Percentiles rank a stretch among this genome's conserved stretches.
These are phyloP conservation scores for Candida anutae DNA, from an alignment of 1,139 yeast species.

Conservation along the genomic window DNA sequence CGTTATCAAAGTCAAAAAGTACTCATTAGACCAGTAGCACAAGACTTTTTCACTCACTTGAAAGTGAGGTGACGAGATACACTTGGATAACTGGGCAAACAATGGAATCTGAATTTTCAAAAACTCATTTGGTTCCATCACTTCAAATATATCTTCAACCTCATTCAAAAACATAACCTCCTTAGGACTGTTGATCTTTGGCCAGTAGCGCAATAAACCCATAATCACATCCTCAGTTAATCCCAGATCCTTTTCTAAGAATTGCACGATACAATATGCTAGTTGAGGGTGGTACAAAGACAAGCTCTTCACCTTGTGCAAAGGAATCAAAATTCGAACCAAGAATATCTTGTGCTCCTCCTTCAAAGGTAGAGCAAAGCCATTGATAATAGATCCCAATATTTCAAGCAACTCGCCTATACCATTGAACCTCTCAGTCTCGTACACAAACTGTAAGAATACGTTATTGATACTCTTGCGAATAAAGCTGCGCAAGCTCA, in stretches of 20 bases:
- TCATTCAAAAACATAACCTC: conserved; percentile 95
- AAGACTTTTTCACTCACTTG: conserved; percentile 95
- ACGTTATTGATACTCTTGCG: conserved; percentile 89
- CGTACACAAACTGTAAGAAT: conserved; percentile 87
- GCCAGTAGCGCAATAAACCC: conserved; percentile 95
- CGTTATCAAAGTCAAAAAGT: conserved; percentile 80
- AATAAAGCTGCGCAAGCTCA: conserved; percentile 83
- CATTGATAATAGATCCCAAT: conserved; percentile 92
- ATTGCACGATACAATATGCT: conserved; percentile 95
- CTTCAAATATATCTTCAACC: conserved; percentile 93
- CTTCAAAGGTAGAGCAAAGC: conserved; percentile 93
- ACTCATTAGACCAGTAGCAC: conserved; percentile 92
- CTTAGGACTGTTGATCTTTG: conserved; percentile 89
- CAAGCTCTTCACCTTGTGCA: conserved; percentile 85
- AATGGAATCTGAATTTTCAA: conserved; percentile 87
- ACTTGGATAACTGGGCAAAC: conserved; percentile 88
- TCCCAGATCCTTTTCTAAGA: conserved; percentile 85
- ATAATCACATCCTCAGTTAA: conserved; percentile 91
- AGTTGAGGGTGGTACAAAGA: conserved; percentile 92
- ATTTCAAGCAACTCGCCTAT: conserved; percentile 92
- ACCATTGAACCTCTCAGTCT: conserved; percentile 93
- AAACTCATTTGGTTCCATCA: conserved; percentile 90
- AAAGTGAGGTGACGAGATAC: conserved; percentile 92
- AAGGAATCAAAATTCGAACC: conserved; percentile 81
- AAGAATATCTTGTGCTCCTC: conserved; percentile 94